Conservation (phyloP, 331 rosid species). For the Saraca asoca region DNA sequence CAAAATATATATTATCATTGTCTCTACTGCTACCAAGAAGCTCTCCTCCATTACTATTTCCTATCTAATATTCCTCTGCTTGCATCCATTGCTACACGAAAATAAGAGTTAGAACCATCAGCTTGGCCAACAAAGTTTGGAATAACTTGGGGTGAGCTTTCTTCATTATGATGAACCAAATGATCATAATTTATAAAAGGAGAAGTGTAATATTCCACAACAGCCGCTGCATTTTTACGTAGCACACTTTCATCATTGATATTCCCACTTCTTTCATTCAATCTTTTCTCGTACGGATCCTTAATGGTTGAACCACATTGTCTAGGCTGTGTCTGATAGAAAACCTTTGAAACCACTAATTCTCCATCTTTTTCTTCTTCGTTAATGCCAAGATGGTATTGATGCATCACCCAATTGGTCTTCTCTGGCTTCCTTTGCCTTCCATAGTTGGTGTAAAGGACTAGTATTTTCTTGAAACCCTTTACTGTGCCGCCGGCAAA, state of each 20-base stretch:
- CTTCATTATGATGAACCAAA: conserved; percentile 46
- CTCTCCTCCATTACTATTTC: conserved; percentile 30
- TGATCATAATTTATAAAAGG: conserved; percentile 61
- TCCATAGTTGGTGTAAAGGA: conserved; percentile 84
- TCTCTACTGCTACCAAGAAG: conserved; percentile 30
- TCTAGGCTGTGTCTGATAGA: conserved; percentile 83
- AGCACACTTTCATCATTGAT: conserved; percentile 16
- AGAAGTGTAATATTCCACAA: conserved; percentile 58
- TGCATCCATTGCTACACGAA: conserved; percentile 64
- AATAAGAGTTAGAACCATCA: conserved; percentile 55
- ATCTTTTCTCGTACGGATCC: conserved; percentile 38
- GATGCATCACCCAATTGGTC: conserved; percentile 96
- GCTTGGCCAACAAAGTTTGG: conserved; percentile 80
- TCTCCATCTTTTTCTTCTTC: conserved; percentile 93
- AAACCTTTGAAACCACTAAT: conserved; percentile 76
- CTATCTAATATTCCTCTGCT: conserved; percentile 53
- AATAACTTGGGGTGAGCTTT: conserved; percentile 61
- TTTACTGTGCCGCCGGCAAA: conserved; percentile 44
- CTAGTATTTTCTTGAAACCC: conserved; percentile 87
- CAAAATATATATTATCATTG: conserved; percentile 37
- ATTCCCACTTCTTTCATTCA: conserved; percentile 23
- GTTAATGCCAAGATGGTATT: conserved; percentile 73
- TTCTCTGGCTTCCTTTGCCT: conserved; percentile 77
- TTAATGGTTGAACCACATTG: conserved; percentile 56
- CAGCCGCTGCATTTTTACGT: conserved; percentile 42